Evolutionary conservation across 208 protist species (phyloP), one percentile per base, ranked within the genome.

Genomic region (Angomonas deanei): DNA sequence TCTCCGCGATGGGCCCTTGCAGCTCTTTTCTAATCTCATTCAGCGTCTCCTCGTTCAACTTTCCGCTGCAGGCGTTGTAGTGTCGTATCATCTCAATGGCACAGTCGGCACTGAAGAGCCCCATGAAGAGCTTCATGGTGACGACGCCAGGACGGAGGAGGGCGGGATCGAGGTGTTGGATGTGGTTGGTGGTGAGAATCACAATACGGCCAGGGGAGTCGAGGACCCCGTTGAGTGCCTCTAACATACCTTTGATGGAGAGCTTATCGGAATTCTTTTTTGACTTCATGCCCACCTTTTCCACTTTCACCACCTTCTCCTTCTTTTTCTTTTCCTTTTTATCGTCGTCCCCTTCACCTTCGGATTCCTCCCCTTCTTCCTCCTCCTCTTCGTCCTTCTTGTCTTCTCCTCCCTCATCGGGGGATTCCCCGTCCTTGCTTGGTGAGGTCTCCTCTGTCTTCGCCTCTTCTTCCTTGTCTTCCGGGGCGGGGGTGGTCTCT

Each of bases 141-240:
- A 96, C 70, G 52, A 96, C 80, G 11, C 94, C 94, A 11, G 90
- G 90, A 26, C 86, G 73, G 17, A 93, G 53, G n/a, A 98, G 62
- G 2, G 89, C 85, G 4, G 83, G 75, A 60, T 95, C 76, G 5
- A 98, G 77, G 49, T 84, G 73, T 30, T 98, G 92, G 27, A 94
- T 74, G 70, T 97, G 91, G 70, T 98, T 98, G n/a, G 92, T 98
- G 3, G 94, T 98, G 86, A 98, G 94, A 24, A 98, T 74, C 27
- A 98, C 69, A 23, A 98, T 88, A 21, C 91, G 80, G 38, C 88
- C 85, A 3, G 98, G 96, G 13, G 80, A 63, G 56, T 92, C 80
- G 1, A 92, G 75, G 26, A 98, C 78, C 30, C 97, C 97, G 36
- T 94, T 93, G 30, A 99, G 80, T 2, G 93, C 87, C 57, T 97